Evolutionary conservation across 2,329 filamentous ascomycete species (phyloP), one percentile per base, ranked within the genome.

Genomic region (Neocucurbitaria cava): DNA sequence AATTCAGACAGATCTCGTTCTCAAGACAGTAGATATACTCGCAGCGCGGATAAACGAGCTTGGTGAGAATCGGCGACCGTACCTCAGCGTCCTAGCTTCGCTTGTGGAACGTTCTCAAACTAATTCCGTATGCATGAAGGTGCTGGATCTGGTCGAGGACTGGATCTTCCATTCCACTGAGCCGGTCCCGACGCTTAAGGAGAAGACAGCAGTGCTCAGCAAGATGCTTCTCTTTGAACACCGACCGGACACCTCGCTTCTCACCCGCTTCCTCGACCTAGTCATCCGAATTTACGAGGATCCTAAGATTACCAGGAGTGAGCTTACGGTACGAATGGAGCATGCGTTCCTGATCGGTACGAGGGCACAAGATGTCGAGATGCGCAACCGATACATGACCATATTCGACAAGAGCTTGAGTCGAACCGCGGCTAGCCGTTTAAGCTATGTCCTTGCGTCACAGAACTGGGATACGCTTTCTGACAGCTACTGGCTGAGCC

Each of bases 271-370:
- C 79, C 82, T 99, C 54, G 91, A 98, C 62, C 86, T 99, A 23
- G 95, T 99, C 23, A 96, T 99, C 65, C 88, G 93, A 44, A 97
- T 99, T 55, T 99, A 99, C 73, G 96, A 99, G 71, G 95, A 99
- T 69, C 91, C 92, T 0, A 96, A 96, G 77, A 95, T 99, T 59
- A 92, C 93, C 1, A 86, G 93, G 28, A 97, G 94, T 0, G 95
- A 99, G 76, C 83, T 99, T 48, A 98, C 95, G 0, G 96, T 99
- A 9, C 87, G 96, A 3, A 90, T 99, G 85, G 95, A 99, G 78
- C 94, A 98, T 76, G 95, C 95, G 5, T 99, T 99, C 83, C 83
- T 99, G 60, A 95, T 99, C 45, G 95, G 96, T 24, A 96, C 94
- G 0, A 82, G 96, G 66, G 94, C 94, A 2, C 89, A 93, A 64